Conservation (phyloP, 371 early-diverging fungal genomes). For the Rhizopus microsporus region DNA sequence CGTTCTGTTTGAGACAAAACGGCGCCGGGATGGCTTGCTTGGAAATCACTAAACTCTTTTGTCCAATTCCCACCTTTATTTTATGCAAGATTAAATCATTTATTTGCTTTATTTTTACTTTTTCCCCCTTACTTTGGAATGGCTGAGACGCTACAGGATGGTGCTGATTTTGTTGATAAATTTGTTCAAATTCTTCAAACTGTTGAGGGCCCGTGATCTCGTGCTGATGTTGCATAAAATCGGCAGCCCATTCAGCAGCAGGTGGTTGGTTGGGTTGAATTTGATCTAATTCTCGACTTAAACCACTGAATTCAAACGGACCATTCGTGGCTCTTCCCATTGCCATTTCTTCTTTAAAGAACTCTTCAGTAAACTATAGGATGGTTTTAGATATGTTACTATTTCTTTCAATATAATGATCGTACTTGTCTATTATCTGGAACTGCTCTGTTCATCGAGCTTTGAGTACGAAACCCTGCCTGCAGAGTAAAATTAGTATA, state of each 20-base stretch:
- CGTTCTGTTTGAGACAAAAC: slow-evolving; percentile 13
- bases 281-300: slow-evolving; percentile 58
- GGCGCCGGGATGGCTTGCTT: slow-evolving; percentile 17
- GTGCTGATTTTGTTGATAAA: slow-evolving; percentile 45
- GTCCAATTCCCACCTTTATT: slow-evolving; percentile 38
- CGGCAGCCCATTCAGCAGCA: slow-evolving; percentile 66
- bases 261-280: slow-evolving; percentile 36
- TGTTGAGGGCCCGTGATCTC: slow-evolving; percentile 48
- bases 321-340: slow-evolving; percentile 33
- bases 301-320: slow-evolving; percentile 57
- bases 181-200: slow-evolving; percentile 71
- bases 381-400: background rate
- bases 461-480: slow-evolving; percentile 37
- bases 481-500: slow-evolving; percentile 5
- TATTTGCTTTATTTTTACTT: slow-evolving; percentile 16
- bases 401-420: background rate
- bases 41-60: slow-evolving; percentile 44
- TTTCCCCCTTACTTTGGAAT: slow-evolving; percentile 14
- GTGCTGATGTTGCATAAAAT: slow-evolving; percentile 63
- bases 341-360: slow-evolving; percentile 46
- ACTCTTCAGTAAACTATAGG: slow-evolving; percentile 39
- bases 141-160: slow-evolving; percentile 17
- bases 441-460: slow-evolving; percentile 8
- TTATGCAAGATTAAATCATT: background rate
- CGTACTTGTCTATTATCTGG: slow-evolving; percentile 23